These are phyloP conservation scores for Rasamsonia emersonii DNA, from an alignment of 2,329 filamentous ascomycete species.

Conservation along the genomic window DNA sequence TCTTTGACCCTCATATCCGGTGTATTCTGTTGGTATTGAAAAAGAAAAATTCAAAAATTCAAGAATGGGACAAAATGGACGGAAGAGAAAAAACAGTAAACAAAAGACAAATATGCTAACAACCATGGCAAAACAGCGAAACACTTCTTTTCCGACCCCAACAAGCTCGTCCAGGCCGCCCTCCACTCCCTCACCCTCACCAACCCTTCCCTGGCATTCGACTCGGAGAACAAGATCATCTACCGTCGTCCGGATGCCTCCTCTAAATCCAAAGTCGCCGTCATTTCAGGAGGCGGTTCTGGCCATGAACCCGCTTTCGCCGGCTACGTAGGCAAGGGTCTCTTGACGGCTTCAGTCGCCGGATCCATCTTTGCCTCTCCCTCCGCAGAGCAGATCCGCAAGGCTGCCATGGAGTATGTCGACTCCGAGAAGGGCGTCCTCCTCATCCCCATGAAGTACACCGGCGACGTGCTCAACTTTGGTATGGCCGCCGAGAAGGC, in stretches of 20 bases:
- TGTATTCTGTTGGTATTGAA: too few species aligned
- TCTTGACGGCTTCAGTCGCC: constrained; percentile 73
- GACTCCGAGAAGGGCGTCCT: constrained; percentile 65
- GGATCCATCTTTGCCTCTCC: constrained; percentile 83
- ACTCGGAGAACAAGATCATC: constrained; percentile 71
- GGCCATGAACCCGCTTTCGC: constrained; percentile 87
- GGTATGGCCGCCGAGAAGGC: constrained; percentile 91
- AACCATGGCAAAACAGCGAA: constrained; percentile 41
- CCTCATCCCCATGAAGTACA: constrained; percentile 95
- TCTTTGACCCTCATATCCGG: too few species aligned
- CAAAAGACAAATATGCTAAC: not conserved
- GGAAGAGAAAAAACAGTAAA: not conserved
- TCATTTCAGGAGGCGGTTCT: constrained; percentile 80
- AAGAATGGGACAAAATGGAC: too few species aligned
- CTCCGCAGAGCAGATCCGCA: constrained; percentile 70
- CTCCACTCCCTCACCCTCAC: constrained; percentile 69
- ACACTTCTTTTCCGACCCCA: constrained; percentile 84
- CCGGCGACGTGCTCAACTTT: constrained; percentile 82
- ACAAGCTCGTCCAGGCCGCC: constrained; percentile 66
- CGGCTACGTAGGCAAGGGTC: constrained; percentile 71
- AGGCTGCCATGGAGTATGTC: constrained; percentile 65
- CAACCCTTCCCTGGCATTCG: constrained; percentile 75
- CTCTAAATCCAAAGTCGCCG: constrained; percentile 57
- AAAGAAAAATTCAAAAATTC: too few species aligned
- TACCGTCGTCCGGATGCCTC: constrained; percentile 57